Conservation (phyloP, 2,329 filamentous ascomycete species). For the Ciborinia camelliae region DNA sequence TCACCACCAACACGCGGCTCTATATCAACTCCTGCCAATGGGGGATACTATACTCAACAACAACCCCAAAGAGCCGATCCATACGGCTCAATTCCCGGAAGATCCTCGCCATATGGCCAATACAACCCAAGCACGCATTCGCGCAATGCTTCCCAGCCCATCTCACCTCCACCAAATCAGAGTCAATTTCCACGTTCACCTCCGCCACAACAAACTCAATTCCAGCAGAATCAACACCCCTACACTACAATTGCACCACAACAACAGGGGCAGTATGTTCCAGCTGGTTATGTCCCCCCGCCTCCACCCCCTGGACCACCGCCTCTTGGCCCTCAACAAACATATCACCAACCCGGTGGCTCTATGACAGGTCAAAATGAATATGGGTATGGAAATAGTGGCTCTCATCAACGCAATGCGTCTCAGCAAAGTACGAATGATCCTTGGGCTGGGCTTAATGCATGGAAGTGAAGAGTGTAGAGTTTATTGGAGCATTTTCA, state of each 20-base stretch:
- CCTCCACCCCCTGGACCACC: constrained; percentile 65
- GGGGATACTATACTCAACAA: constrained; percentile 31
- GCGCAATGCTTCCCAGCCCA: constrained; percentile 33
- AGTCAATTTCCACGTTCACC: constrained; percentile 47
- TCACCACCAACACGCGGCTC: constrained; percentile 42
- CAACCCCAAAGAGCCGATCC: constrained; percentile 13
- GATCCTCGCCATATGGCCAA: constrained; percentile 45
- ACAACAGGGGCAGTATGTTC: constrained; percentile 46
- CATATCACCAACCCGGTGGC: constrained; percentile 44
- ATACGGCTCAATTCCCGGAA: constrained; percentile 40
- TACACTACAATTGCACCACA: constrained; percentile 37
- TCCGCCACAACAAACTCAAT: constrained; percentile 54
- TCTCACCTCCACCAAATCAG: constrained; percentile 48
- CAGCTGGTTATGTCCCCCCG: constrained; percentile 63
- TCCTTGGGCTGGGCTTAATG: constrained; percentile 63
- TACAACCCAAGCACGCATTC: constrained; percentile 42
- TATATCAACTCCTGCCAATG: constrained; percentile 44
- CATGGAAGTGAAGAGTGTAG: constrained; percentile 29
- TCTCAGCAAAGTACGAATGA: constrained; percentile 44
- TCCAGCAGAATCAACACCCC: constrained; percentile 32
- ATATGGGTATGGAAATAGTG: constrained; percentile 49
- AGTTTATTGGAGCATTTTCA: neutral
- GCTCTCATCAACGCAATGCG: constrained; percentile 34
- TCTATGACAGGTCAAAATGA: constrained; percentile 51
- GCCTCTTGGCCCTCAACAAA: constrained; percentile 47